Evolutionary conservation across 2,329 filamentous ascomycete genomes (phyloP), one percentile per base, ranked within the genome.

Genomic region (Arthrobotrys pseudoclavata): DNA sequence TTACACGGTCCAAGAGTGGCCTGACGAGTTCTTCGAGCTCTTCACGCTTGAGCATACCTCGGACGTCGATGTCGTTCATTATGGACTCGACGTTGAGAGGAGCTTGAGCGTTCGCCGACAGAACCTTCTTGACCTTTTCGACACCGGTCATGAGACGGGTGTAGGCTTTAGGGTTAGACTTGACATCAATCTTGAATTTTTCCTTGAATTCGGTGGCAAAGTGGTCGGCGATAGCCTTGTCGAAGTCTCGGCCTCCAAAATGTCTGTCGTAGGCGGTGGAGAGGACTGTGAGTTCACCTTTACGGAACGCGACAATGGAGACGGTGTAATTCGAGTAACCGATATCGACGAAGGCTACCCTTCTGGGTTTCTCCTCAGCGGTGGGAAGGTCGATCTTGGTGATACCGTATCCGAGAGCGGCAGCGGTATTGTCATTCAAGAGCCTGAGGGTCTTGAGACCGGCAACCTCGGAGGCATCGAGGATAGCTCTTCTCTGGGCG

Each of bases 61-160:
- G 89, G 42, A 97, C 96, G 84, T 99, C 96, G 79, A 97, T 87
- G 84, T 99, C 96, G 85, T 98, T 96, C 94, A 99, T 98, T 81
- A 99, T 87, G 40, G 94, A 97, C 87, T 99, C 96, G 82, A 99
- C 96, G 88, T 94, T 98, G 84, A 99, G 86, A 61, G 95, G 93
- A 18, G 95, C 94, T 83, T 92, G 89, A 81, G 94, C 92, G 86
- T 98, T 98, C 84, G 96, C 96, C 40, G 95, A 98, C 70, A 99
- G 87, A 69, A 98, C 91, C 90, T 98, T 98, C 91, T 99, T 99
- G 84, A 97, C 87, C 89, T 97, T 97, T 88, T 99, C 96, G 69
- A 94, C 94, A 71, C 92, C 94, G 79, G 93, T 90, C 48, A 92
- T 88, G 81, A 96, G 92, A 84, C 96, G 93, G 81, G 94, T 90